A percentile compares a stretch with the other conserved stretches of the same genome.
Conservation (phyloP, 1,284 basidiomycete species). For the Rhodotorula glutinis region DNA sequence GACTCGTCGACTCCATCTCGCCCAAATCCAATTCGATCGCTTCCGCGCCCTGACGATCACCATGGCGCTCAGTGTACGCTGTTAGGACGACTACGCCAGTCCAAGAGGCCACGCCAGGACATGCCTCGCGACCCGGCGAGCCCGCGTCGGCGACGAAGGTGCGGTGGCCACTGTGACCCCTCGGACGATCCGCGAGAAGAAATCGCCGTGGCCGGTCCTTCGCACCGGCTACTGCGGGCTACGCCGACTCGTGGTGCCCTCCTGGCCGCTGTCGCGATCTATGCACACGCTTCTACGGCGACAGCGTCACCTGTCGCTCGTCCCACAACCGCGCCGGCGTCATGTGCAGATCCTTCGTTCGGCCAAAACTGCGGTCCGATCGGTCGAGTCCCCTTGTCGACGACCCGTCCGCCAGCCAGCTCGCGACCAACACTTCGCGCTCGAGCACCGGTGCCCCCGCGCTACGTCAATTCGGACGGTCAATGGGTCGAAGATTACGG, state of each 20-base stretch:
- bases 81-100: no score
- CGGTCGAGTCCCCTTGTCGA: no score
- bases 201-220: background rate
- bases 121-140: no score
- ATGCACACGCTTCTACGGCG: background rate
- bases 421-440: no score
- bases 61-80: no score
- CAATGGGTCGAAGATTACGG: conserved; percentile 6
- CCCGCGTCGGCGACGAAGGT: background rate
- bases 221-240: background rate
- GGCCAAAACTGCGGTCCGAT: background rate
- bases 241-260: background rate
- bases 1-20: background rate
- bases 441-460: background rate
- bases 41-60: no score
- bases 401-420: no score
- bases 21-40: no score
- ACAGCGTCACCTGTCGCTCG: background rate
- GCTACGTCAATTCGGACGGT: background rate
- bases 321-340: background rate
- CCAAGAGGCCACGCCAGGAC: no score
- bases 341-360: background rate
- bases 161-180: background rate
- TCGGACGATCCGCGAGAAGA: background rate
- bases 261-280: background rate